Percentiles rank a stretch among this genome's conserved stretches.
Conservation (phyloP, 2,329 filamentous ascomycete genomes). For the Aspergillus candidus region DNA sequence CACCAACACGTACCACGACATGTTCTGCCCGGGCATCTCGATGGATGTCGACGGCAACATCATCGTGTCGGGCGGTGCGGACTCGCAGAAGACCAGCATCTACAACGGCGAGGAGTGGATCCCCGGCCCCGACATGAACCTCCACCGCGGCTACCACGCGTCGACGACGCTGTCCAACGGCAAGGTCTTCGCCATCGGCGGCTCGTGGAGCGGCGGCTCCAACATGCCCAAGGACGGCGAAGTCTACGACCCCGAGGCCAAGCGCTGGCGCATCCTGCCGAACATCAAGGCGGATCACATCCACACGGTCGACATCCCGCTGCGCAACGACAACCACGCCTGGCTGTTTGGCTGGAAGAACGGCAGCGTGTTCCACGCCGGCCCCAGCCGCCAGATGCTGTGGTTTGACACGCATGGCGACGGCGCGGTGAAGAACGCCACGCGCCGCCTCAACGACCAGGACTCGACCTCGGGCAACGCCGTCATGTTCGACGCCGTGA, state of each 20-base stretch:
- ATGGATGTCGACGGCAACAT: slow-evolving; percentile 26
- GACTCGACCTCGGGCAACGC: slow-evolving; percentile 12
- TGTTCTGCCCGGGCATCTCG: slow-evolving; percentile 25
- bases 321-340: slow-evolving; percentile 29
- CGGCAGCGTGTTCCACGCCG: slow-evolving; percentile 45
- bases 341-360: slow-evolving; percentile 15
- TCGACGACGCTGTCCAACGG: slow-evolving; percentile 48
- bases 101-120: slow-evolving; percentile 41
- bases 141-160: slow-evolving; percentile 50
- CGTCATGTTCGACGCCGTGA: slow-evolving; percentile 22
- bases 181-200: slow-evolving; percentile 54
- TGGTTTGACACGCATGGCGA: slow-evolving; percentile 48
- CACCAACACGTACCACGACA: slow-evolving; percentile 22
- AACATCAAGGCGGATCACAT: slow-evolving; percentile 45
- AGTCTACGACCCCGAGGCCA: slow-evolving; percentile 42
- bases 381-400: slow-evolving; percentile 50
- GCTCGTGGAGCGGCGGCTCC: slow-evolving; percentile 48
- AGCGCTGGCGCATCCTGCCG: slow-evolving; percentile 44
- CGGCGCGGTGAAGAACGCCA: slow-evolving; percentile 29
- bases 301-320: slow-evolving; percentile 44
- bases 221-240: slow-evolving; percentile 51
- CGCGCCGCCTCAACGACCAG: slow-evolving; percentile 33
- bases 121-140: slow-evolving; percentile 39
- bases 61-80: slow-evolving; percentile 51
- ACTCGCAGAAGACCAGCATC: slow-evolving; percentile 45